Base-by-base conservation (phyloP, 768 basidiomycete genomes). In the Lactifluus subvellereus region DNA sequence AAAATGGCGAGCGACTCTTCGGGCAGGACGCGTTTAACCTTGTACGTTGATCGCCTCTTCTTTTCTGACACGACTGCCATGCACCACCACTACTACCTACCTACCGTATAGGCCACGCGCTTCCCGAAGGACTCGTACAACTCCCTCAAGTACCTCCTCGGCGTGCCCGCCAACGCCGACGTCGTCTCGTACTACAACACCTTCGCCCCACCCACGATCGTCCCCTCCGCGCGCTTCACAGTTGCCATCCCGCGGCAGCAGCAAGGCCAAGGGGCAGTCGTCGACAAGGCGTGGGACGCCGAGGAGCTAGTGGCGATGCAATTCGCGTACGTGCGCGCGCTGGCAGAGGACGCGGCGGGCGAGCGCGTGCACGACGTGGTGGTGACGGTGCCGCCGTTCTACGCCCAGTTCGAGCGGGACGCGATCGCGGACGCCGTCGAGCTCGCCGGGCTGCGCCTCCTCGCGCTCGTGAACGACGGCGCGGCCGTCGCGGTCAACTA, bases 221-320 rank as follows among this genome's bases (percentile, higher is more conserved):
- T 55, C 77, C 80, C 53, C 86, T 89, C 3, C 80, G 83, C 60
- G 80, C 80, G 14, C 69, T 94, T 57, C 49, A 68, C 67, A 4
- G 59, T 56, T 6, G 61, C 61, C 59, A 27, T 68, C 54, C 78
- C 76, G 49, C 83, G 82, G 66, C 27, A 27, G 27, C 27, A 27
- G 27, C 27, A 27, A 2, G 27, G 2, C 27, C 27, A 27, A 27
- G 27, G 27, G 27, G 27, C 27, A 27, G 27, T 27, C 27, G 79
- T 83, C 30, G 84, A 85, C 69, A 83, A 82, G 20, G 80, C 82
- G 70, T 98, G 89, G 91, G 80, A 79, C 48, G 83, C 86, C 14
- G 95, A 98, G 70, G 95, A 98, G 72, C 86, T 98, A 38, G 79
- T 96, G 50, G 97, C 88, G 18, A 96, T 97, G 89, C 91, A 98